Evolutionary conservation across 2,329 filamentous ascomycete species (phyloP).

Genomic region (Aspergillus calidoustus): DNA sequence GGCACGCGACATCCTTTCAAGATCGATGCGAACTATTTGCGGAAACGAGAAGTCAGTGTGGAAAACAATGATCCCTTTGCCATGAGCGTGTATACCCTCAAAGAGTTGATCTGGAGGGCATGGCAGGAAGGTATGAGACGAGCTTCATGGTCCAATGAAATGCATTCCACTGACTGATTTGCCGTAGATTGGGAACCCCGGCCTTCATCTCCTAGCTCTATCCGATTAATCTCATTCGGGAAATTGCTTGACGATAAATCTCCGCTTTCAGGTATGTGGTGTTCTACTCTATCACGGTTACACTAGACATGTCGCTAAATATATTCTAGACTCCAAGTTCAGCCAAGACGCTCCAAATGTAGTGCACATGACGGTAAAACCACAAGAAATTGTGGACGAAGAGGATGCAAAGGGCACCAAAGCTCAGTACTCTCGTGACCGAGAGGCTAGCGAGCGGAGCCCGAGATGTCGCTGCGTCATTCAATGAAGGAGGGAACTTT

Average conservation of each 20-base stretch:
- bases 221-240: slow-evolving; percentile 89
- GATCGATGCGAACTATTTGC: slow-evolving; percentile 84
- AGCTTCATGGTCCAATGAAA: neutral
- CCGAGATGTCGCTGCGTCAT: slow-evolving; percentile 70
- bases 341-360: slow-evolving; percentile 76
- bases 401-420: slow-evolving; percentile 74
- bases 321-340: slow-evolving; percentile 74
- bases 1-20: slow-evolving; percentile 88
- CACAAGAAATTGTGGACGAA: slow-evolving; percentile 81
- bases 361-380: slow-evolving; percentile 92
- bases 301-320: slow-evolving; percentile 14
- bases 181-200: slow-evolving; percentile 77
- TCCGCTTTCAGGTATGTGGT: slow-evolving; percentile 72
- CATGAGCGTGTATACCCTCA: slow-evolving; percentile 91
- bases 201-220: slow-evolving; percentile 84
- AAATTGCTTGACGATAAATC: slow-evolving; percentile 89
- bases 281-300: slow-evolving; percentile 4
- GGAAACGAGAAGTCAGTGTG: slow-evolving; percentile 77
- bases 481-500: slow-evolving; percentile 45
- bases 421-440: slow-evolving; percentile 52
- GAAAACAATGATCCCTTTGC: slow-evolving; percentile 81
- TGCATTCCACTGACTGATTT: slow-evolving; percentile 11
- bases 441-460: slow-evolving; percentile 60
- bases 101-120: slow-evolving; percentile 90
- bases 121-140: slow-evolving; percentile 71